Evolutionary conservation across 148 eudicot species (phyloP).

Genomic region (Rhododendron williamsianum): DNA sequence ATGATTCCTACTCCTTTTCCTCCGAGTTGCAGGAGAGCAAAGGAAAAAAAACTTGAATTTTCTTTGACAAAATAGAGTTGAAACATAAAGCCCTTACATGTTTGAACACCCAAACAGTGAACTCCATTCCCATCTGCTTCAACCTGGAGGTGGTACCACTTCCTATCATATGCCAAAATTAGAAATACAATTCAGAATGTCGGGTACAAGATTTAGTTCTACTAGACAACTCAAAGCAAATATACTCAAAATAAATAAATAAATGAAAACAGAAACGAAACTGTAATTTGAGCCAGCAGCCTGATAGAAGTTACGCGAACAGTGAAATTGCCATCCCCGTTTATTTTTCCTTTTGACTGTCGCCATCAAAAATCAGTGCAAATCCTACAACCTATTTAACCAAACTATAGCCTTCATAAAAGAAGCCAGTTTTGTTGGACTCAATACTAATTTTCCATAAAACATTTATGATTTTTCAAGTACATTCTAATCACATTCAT

Average conservation of each 20-base stretch:
- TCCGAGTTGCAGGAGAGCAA: not conserved
- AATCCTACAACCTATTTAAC: not conserved
- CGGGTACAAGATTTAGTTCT: not conserved
- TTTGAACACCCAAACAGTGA: constrained; percentile 95
- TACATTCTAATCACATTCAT: not conserved
- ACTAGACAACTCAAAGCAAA: not conserved
- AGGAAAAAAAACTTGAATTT: not conserved
- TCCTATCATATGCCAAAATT: constrained; percentile 43
- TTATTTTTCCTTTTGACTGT: not conserved
- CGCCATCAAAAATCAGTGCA: not conserved
- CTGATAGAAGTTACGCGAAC: not conserved
- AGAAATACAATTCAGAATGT: not conserved
- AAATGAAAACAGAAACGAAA: not conserved
- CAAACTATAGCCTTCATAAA: not conserved
- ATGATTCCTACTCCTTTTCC: not conserved
- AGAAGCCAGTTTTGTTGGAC: not conserved
- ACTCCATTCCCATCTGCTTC: constrained; percentile 97
- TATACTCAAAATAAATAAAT: not conserved
- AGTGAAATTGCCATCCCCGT: not conserved
- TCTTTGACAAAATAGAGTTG: not conserved
- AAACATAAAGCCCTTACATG: constrained; percentile 55
- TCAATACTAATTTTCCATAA: not conserved
- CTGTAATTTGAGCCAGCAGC: not conserved
- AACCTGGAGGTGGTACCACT: constrained; percentile 77
- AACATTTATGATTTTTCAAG: not conserved